Percentiles rank a stretch among this genome's conserved stretches.
phyloP scores from a whole-genome alignment of 345 rosid genomes.

The Geranium rotundifolium region DNA sequence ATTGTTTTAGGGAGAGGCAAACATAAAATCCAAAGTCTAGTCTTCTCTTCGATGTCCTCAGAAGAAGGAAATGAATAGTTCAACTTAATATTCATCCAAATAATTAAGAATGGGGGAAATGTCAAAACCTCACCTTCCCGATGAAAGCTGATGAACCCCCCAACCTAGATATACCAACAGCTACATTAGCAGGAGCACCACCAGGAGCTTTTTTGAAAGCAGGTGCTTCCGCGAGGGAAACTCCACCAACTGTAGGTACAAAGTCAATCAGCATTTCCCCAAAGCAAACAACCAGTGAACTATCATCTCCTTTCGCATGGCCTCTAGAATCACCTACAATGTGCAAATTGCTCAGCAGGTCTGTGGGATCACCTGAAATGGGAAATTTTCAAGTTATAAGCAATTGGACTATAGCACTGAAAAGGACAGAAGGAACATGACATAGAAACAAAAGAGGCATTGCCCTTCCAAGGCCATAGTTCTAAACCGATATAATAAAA shows the following conservation, averaged over 20 bases:
- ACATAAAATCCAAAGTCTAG: no score
- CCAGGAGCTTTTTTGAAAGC: slow-evolving; percentile 96
- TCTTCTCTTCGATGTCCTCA: no score
- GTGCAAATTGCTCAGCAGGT: background rate
- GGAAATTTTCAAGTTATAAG: background rate
- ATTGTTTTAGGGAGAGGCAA: background rate
- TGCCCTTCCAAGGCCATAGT: background rate
- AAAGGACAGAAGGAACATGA: background rate
- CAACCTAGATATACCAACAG: slow-evolving; percentile 76
- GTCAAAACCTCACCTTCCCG: slow-evolving; percentile 63
- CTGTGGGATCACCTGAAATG: no score
- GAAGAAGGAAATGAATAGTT: no score
- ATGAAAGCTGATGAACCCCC: slow-evolving; percentile 94
- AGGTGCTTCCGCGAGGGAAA: slow-evolving; percentile 91
- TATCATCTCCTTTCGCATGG: slow-evolving; percentile 14
- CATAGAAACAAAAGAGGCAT: background rate
- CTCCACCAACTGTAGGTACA: slow-evolving; percentile 78
- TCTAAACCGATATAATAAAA: background rate
- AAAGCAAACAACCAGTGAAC: slow-evolving; percentile 60
- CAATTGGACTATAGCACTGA: background rate
- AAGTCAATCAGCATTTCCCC: slow-evolving; percentile 97
- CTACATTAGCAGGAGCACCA: slow-evolving; percentile 99
- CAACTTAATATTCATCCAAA: no score
- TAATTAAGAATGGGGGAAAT: no score
- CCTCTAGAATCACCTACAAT: slow-evolving; percentile 24